These are phyloP conservation scores for Saitozyma sp. DNA, from an alignment of 768 basidiomycete species.

Conservation along the genomic window DNA sequence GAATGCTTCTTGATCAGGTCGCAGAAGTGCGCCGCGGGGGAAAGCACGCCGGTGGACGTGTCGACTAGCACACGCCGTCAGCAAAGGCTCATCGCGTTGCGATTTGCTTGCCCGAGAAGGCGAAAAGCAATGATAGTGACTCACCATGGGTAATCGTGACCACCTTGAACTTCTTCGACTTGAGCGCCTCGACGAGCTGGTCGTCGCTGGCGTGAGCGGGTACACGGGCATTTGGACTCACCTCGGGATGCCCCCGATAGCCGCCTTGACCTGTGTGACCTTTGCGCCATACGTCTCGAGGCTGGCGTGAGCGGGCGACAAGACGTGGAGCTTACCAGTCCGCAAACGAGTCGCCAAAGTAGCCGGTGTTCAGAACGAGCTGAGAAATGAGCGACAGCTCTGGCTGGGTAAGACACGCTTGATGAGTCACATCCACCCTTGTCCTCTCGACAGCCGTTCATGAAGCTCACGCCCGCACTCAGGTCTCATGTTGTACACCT, in stretches of 20 bases:
- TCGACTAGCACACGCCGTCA: slow-evolving; percentile 37
- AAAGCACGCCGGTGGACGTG: slow-evolving; percentile 69
- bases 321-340: slow-evolving; percentile 58
- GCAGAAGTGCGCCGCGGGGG: slow-evolving; percentile 74
- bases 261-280: slow-evolving; percentile 78
- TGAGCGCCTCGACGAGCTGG: slow-evolving; percentile 60
- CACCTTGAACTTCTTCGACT: slow-evolving; percentile 76
- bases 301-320: slow-evolving; percentile 1
- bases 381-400: slow-evolving; percentile 7
- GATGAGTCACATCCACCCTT: neutral
- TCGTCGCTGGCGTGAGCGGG: slow-evolving; percentile 28
- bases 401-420: slow-evolving; percentile 50
- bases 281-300: slow-evolving; percentile 84
- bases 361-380: slow-evolving; percentile 81
- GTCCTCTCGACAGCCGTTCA: no score
- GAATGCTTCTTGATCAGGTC: slow-evolving; percentile 71
- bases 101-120: neutral
- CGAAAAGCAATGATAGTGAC: neutral
- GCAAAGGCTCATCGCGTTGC: neutral
- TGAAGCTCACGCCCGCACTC: no score
- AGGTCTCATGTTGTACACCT: no score
- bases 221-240: slow-evolving; percentile 17
- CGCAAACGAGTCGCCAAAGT: slow-evolving; percentile 88
- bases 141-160: slow-evolving; percentile 84
- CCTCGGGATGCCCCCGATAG: slow-evolving; percentile 74